Evolutionary conservation across 1,284 basidiomycete species (phyloP), one percentile per base, ranked within the genome.

Genomic region (Ceraceosorus guamensis): DNA sequence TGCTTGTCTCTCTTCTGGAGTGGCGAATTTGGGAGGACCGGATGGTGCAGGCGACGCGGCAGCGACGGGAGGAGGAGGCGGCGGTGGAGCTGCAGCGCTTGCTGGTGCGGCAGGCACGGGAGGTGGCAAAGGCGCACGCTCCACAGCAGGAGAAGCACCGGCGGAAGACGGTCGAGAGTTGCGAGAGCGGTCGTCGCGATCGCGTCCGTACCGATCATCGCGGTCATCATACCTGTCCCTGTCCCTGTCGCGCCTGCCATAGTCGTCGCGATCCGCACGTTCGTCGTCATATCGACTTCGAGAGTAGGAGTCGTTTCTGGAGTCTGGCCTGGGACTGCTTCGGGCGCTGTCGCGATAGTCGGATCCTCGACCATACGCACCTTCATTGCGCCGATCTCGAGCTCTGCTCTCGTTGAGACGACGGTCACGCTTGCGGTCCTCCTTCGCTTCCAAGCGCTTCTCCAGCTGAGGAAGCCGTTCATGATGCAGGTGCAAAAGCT

Each of bases 391-490:
- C 61, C 83, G 80, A 76, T 98, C 92, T 39, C 93, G 81, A 45
- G 90, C 87, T 48, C 87, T 80, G 50, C 70, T 70, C 6, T 82
- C 79, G 7, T 67, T 62, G 6, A 69, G 58, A 41, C 64, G 62
- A 31, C 62, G 61, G 80, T 87, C 87, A 47, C 89, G 85, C 47
- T 88, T 80, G 60, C 85, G 81, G 61, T 85, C 84, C 52, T 93
- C 89, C 47, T 88, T 80, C 30, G 85, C 85, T 70, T 89, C 84
- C 59, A 96, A 84, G 70, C 85, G 85, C 70, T 86, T 82, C 78
- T 97, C 91, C 11, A 98, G 82, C 63, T 89, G 88, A 0, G 93
- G 95, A 2, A 99, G 81, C 55, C 87, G 84, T 75, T 95, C 91
- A 70, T 97, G 91, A 84, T 89, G 85, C 50, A 99, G 80, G 55